Evolutionary conservation across 352 stramenopile species (phyloP).

Genomic region (Halophytophthora batemanensis): DNA sequence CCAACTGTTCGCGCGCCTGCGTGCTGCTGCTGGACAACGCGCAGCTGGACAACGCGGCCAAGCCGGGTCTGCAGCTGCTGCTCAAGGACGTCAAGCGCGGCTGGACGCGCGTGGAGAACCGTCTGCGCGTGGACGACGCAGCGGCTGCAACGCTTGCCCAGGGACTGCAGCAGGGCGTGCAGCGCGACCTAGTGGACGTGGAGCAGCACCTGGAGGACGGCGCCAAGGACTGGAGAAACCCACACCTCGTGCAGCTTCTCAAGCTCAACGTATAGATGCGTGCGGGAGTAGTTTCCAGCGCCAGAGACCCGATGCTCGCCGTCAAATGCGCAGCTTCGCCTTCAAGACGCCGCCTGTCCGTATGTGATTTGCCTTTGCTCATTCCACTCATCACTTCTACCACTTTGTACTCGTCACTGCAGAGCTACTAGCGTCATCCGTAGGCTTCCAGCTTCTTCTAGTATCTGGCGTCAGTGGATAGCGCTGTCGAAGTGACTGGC

Average conservation of each 20-base stretch:
- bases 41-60: conserved; percentile 52
- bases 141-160: conserved; percentile 37
- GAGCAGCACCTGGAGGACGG: conserved; percentile 77
- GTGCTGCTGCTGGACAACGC: conserved; percentile 62
- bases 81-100: conserved; percentile 81
- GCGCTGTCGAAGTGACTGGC: conserved; percentile 19
- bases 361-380: too few species aligned
- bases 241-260: conserved; percentile 58
- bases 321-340: too few species aligned
- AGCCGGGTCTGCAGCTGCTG: conserved; percentile 57
- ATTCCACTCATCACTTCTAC: too few species aligned
- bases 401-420: too few species aligned
- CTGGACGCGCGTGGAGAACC: conserved; percentile 67
- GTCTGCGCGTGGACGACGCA: conserved; percentile 45
- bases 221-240: conserved; percentile 76
- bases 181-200: conserved; percentile 60
- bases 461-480: conserved; percentile 15
- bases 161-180: conserved; percentile 46
- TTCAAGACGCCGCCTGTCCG: conserved; percentile 12
- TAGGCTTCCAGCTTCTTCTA: conserved; percentile 1
- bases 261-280: conserved; percentile 80
- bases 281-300: too few species aligned
- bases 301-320: too few species aligned
- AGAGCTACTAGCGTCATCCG: too few species aligned
- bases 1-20: conserved; percentile 65